Conservation (phyloP, 768 basidiomycete species). For the Ramaria sp. region DNA sequence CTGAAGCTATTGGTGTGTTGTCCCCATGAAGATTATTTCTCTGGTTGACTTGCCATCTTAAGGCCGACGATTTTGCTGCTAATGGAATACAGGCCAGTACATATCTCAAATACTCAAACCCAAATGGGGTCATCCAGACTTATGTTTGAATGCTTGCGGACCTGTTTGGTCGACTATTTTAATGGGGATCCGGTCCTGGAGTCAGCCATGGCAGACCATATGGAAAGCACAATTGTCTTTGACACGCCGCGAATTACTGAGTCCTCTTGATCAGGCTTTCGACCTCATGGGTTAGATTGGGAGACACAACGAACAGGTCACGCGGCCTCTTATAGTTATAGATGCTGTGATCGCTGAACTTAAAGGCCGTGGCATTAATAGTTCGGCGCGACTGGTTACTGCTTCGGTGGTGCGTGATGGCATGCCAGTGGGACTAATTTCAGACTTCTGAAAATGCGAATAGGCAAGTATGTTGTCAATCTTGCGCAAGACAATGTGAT, state of each 20-base stretch:
- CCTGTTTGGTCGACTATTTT: conserved; percentile 5
- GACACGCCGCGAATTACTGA: neutral
- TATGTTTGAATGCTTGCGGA: neutral
- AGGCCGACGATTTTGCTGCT: conserved; percentile 10
- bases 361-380: conserved; percentile 6
- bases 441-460: neutral
- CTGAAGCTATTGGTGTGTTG: neutral
- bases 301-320: neutral
- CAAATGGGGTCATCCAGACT: neutral
- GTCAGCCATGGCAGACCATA: neutral
- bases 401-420: conserved; percentile 3
- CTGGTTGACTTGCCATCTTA: neutral
- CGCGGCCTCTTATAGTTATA: conserved; percentile 6
- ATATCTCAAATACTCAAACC: neutral
- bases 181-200: conserved; percentile 5
- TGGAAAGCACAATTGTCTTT: neutral
- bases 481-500: conserved; percentile 9
- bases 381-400: conserved; percentile 7
- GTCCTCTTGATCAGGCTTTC: neutral
- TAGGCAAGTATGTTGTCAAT: conserved; percentile 8
- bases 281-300: conserved; percentile 1
- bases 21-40: neutral
- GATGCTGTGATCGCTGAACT: conserved; percentile 6
- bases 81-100: conserved; percentile 8
- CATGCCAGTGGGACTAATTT: neutral